Base-by-base conservation (phyloP, 768 basidiomycete genomes). In the Kwoniella sp. region DNA sequence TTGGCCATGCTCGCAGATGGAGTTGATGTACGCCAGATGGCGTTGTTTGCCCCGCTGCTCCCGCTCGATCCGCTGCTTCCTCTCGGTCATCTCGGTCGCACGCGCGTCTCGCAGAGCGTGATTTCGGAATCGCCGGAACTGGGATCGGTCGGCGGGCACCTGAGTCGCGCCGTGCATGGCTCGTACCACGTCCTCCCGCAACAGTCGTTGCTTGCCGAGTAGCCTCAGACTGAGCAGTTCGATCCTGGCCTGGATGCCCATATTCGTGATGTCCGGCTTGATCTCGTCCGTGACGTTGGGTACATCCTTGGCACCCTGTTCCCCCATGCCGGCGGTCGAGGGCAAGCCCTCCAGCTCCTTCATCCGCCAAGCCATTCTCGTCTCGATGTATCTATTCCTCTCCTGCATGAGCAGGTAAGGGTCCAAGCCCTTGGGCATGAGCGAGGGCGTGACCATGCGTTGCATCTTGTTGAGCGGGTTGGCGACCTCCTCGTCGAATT, bases 41-140 rank as follows among this genome's bases (percentile, higher is more conserved):
- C 93, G 91, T 77, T 89, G 86, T 74, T 98, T 98, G 36, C 91
- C 91, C 29, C 89, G 84, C 20, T 85, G 84, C 75, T 98, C 93
- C 19, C 95, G 84, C 54, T 98, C 93, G 11, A 81, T 79, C 25
- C 92, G 85, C 70, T 98, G 95, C 71, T 87, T 85, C 53, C 89
- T 82, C 76, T 99, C 95, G 5, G 86, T 81, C 53, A 84, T 82
- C 74, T 98, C 93, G 1, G 89, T 92, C 74, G 81, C 81, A 38
- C 89, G 85, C 23, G 89, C 89, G 68, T 98, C 92, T 17, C 89
- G 84, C 45, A 93, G 78, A 5, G 84, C 84, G 3, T 86, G 87
- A 67, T 91, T 93, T 58, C 89, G 83, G 38, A 81, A 80, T 23
- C 88, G 82, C 22, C 90, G 84, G 82, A 93, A 95, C 69, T 91